A percentile compares a stretch with the other conserved stretches of the same genome.
Conservation (phyloP, 139 green algal genomes). For the Diplosphaera chodatii region DNA sequence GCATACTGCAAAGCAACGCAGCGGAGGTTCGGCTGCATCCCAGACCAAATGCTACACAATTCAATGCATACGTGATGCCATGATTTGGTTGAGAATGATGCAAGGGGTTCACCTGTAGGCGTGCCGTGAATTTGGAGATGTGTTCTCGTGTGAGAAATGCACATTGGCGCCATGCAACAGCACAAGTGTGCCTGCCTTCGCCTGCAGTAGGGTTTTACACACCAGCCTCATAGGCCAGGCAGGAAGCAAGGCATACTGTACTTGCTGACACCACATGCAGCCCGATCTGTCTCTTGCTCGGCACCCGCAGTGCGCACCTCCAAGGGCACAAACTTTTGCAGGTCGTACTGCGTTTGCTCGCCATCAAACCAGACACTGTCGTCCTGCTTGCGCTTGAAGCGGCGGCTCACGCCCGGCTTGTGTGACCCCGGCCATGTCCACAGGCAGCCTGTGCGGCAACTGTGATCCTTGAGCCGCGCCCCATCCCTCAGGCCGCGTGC, state of each 20-base stretch:
- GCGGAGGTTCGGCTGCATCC: too few species aligned
- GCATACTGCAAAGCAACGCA: conserved; percentile 37
- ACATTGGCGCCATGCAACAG: conserved; percentile 79
- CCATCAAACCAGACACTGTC: conserved; percentile 43
- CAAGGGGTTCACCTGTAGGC: conserved; percentile 63
- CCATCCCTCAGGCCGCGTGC: too few species aligned
- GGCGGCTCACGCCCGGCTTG: conserved; percentile 34
- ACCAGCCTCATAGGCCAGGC: too few species aligned
- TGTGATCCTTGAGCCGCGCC: too few species aligned
- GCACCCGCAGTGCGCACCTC: conserved; percentile 47
- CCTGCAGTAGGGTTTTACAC: too few species aligned
- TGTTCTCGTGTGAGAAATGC: conserved; percentile 57
- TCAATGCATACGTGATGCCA: too few species aligned
- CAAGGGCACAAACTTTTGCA: conserved; percentile 62
- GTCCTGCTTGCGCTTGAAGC: conserved; percentile 25
- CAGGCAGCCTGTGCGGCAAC: conserved; percentile 79
- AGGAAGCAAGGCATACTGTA: too few species aligned
- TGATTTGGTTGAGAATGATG: too few species aligned
- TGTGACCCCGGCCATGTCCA: conserved; percentile 62
- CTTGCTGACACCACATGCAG: too few species aligned
- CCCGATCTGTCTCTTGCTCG: too few species aligned
- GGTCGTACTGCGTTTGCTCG: conserved; percentile 32
- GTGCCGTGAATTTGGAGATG: conserved; percentile 47
- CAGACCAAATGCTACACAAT: too few species aligned
- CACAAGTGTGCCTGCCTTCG: conserved; percentile 68